These are phyloP conservation scores for Kingdonia uniflora DNA, from an alignment of 164 flowering plant species.

Conservation along the genomic window DNA sequence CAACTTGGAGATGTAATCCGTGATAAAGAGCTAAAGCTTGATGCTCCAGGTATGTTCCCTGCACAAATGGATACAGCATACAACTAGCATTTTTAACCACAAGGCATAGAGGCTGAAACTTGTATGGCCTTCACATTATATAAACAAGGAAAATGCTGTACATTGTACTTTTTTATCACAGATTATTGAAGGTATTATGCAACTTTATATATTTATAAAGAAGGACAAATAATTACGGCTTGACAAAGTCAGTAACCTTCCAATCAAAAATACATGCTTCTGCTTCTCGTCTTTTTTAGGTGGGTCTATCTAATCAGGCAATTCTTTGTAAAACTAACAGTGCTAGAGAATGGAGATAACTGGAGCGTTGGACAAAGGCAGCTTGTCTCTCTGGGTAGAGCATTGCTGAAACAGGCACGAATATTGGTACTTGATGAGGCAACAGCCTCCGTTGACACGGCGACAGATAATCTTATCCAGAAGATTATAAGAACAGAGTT, in stretches of 20 bases:
- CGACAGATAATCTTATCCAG: constrained; percentile 93
- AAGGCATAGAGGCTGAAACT: not conserved
- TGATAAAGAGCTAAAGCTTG: constrained; percentile 70
- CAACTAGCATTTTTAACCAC: not conserved
- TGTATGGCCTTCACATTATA: no score
- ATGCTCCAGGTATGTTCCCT: constrained; percentile 59
- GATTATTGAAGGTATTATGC: no score
- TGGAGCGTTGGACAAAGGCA: constrained; percentile 99
- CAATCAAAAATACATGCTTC: no score
- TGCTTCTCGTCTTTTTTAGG: no score
- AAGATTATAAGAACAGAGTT: constrained; percentile 86
- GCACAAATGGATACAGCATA: not conserved
- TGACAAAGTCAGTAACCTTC: no score
- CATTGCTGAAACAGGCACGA: constrained; percentile 81
- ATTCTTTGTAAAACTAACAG: constrained; percentile 26
- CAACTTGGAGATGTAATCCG: constrained; percentile 84
- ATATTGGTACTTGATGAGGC: constrained; percentile 97
- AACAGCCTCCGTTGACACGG: constrained; percentile 93
- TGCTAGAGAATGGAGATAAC: constrained; percentile 93
- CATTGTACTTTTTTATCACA: no score
- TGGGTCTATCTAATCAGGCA: constrained; percentile 1
- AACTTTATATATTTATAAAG: no score
- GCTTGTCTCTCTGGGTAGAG: constrained; percentile 88
- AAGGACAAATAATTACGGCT: no score
- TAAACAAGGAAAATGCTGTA: no score